These are phyloP conservation scores for Andrographis paniculata DNA, from an alignment of 305 asterid genomes.

Conservation along the genomic window DNA sequence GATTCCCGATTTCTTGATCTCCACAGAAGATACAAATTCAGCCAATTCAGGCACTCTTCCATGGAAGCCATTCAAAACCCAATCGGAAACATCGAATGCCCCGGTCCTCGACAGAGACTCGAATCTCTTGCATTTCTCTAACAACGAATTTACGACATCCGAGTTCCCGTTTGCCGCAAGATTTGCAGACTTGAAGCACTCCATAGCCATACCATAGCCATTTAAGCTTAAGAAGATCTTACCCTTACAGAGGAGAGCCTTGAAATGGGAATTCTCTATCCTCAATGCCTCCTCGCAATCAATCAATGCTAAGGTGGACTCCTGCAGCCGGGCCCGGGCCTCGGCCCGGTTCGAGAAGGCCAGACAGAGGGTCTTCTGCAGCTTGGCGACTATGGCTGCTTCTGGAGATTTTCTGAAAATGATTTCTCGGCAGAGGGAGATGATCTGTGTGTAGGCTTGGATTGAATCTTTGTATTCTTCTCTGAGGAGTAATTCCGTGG, in stretches of 20 bases:
- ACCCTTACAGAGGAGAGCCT: conserved; percentile 65
- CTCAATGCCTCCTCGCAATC: conserved; percentile 59
- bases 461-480: conserved; percentile 59
- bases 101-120: conserved; percentile 60
- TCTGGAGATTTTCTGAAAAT: conserved; percentile 31
- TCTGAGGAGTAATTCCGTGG: conserved; percentile 65
- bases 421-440: conserved; percentile 40
- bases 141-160: conserved; percentile 34
- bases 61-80: conserved; percentile 51
- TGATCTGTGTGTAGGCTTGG: conserved; percentile 45
- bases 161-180: conserved; percentile 39
- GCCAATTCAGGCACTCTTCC: conserved; percentile 56
- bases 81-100: conserved; percentile 61
- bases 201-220: conserved; percentile 40
- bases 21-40: conserved; percentile 60
- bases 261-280: conserved; percentile 58
- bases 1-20: conserved; percentile 54
- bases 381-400: conserved; percentile 23
- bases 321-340: conserved; percentile 40
- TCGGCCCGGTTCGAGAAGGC: conserved; percentile 70
- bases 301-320: conserved; percentile 32
- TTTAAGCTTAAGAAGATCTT: conserved; percentile 44
- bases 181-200: conserved; percentile 44
- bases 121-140: conserved; percentile 52
- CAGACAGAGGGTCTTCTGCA: conserved; percentile 50